Evolutionary conservation across 345 rosid species (phyloP).

Genomic region (Zanthoxylum bungeanum): DNA sequence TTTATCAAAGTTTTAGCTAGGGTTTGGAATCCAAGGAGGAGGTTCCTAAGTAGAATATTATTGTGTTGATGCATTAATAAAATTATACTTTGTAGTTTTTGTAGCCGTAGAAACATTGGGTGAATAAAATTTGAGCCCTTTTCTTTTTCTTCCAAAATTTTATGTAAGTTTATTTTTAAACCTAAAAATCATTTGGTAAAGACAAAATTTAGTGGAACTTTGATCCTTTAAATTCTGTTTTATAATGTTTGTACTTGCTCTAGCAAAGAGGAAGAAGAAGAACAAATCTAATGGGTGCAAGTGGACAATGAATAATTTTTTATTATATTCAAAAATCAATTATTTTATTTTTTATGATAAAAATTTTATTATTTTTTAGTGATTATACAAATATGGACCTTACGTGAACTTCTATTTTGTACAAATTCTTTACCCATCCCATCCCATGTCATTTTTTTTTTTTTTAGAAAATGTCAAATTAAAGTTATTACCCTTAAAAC

Average conservation of each 20-base stretch:
- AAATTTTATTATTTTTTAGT: too few species aligned
- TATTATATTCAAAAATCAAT: too few species aligned
- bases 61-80: background rate
- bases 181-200: conserved; percentile 5
- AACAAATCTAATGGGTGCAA: too few species aligned
- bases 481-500: too few species aligned
- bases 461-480: too few species aligned
- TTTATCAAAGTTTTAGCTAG: background rate
- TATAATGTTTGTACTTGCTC: background rate
- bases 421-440: too few species aligned
- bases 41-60: too few species aligned
- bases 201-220: background rate
- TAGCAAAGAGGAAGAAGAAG: background rate
- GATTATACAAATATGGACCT: too few species aligned
- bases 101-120: background rate
- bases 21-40: background rate
- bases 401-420: too few species aligned
- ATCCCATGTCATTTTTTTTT: too few species aligned
- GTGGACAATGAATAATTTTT: too few species aligned
- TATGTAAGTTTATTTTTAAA: background rate
- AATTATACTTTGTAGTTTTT: background rate
- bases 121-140: background rate
- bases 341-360: too few species aligned
- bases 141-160: background rate
- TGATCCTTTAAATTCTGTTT: background rate